Evolutionary conservation across 176 grass and related monocot genomes (phyloP), one percentile per base, ranked within the genome.

Genomic region (Tillandsia fasciculata): DNA sequence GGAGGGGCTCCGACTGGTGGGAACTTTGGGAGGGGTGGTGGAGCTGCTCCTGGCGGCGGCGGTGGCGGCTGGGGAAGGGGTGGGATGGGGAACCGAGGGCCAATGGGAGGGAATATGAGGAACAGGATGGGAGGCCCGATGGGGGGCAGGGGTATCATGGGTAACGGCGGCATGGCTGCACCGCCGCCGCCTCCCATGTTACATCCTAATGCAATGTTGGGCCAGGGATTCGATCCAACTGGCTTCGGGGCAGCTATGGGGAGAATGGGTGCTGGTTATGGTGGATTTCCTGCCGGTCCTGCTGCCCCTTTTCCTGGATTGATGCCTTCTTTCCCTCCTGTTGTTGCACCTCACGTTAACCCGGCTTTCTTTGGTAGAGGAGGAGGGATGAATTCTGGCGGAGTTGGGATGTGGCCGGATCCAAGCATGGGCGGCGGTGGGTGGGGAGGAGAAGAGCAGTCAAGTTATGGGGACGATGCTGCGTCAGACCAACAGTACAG

Each of bases 271-370:
- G 87, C 68, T 84, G 87, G 83, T 11, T 96, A 87, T 64, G 87
- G 87, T 3, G 84, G 84, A 2, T 87, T 90, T 48, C 91, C 91
- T 58, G 90, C 70, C 49, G 91, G 81, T 33, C 91, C 91, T 26
- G 81, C 76, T 1, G 52, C 67, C 14, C 84, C 91, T 12, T 96
- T 90, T 64, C 87, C 91, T 52, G 87, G 91, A 14, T 18, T 96
- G 91, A 90, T 90, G 91, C 87, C 80, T 52, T 75, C 81, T 13
- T 96, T 96, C 70, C 91, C 84, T 1, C 84, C 77, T 4, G 81
- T 96, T 67, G 87, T 96, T 51, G 91, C 87, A 2, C 87, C 91
- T 18, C 91, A 96, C 85, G 79, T 96, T n/a, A 96, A 96, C 69
- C 91, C 91, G 1, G 84, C 91, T 77, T 96, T 96, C 81, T 90